These are phyloP conservation scores for Puccinia novopanici DNA, from an alignment of 1,284 basidiomycete genomes.

Conservation along the genomic window DNA sequence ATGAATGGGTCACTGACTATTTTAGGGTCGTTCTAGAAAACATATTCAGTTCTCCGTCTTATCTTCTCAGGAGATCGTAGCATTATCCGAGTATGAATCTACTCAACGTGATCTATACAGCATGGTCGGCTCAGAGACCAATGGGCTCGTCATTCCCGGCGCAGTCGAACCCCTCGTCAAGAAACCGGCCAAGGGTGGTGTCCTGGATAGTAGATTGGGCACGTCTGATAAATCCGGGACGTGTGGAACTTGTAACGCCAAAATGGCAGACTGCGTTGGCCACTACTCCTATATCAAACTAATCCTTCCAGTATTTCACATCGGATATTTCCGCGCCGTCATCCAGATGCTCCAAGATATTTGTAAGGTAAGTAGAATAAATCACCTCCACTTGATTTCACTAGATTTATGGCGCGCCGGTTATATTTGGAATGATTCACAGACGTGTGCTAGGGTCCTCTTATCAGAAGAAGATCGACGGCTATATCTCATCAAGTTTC, in stretches of 20 bases:
- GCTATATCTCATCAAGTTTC: constrained; percentile 81
- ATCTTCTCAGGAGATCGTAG: constrained; percentile 88
- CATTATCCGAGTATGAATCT: constrained; percentile 89
- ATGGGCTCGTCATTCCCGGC: constrained; percentile 35
- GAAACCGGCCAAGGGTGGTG: constrained; percentile 83
- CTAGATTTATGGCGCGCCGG: constrained; percentile 17
- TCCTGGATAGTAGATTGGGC: constrained; percentile 84
- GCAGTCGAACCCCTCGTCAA: constrained; percentile 61
- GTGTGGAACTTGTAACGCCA: constrained; percentile 93
- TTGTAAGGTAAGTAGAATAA: constrained; percentile 72
- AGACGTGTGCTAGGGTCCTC: constrained; percentile 94
- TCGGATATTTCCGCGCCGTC: constrained; percentile 95
- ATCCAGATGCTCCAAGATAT: constrained; percentile 91
- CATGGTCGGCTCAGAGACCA: constrained; percentile 57
- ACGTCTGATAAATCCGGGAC: constrained; percentile 89
- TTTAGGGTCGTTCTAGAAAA: constrained; percentile 39
- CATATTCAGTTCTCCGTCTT: constrained; percentile 90
- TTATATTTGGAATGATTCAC: constrained; percentile 18
- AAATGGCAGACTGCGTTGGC: constrained; percentile 91
- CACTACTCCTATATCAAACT: constrained; percentile 73
- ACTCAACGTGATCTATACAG: constrained; percentile 85
- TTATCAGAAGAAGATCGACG: constrained; percentile 85
- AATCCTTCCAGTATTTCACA: constrained; percentile 62
- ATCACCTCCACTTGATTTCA: constrained; percentile 2
- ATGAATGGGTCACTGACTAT: constrained; percentile 2